Evolutionary conservation across 108 stramenopile genomes (phyloP).

Genomic region (Schizochytrium sp.): DNA sequence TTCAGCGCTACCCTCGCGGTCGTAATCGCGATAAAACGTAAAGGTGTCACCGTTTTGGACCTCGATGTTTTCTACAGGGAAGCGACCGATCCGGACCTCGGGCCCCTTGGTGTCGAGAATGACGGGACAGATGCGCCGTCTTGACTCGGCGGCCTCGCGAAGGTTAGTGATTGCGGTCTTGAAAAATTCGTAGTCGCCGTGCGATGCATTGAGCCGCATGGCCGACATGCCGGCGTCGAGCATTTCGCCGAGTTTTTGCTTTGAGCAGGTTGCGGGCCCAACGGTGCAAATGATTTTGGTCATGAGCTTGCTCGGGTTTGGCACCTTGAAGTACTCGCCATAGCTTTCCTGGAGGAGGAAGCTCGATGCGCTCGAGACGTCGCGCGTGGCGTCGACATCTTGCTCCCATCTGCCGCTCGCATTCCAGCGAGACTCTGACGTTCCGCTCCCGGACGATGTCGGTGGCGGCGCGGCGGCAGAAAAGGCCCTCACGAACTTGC

Average conservation of each 20-base stretch:
- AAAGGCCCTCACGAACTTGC: too few species aligned
- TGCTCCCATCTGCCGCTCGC: background rate
- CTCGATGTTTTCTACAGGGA: conserved; percentile 48
- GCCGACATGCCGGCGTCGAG: conserved; percentile 71
- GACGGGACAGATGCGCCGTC: conserved; percentile 58
- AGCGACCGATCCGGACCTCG: conserved; percentile 76
- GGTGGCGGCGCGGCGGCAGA: background rate
- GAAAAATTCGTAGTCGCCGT: conserved; percentile 36
- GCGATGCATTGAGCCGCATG: conserved; percentile 80
- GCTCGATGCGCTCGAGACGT: background rate
- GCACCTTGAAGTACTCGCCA: conserved; percentile 30
- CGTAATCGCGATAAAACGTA: conserved; percentile 63
- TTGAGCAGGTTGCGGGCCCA: conserved; percentile 72
- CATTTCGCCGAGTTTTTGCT: conserved; percentile 51
- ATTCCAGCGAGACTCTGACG: background rate
- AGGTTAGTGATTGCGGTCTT: conserved; percentile 58
- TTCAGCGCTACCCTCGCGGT: conserved; percentile 62
- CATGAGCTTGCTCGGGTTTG: conserved; percentile 25
- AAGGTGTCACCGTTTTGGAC: conserved; percentile 13
- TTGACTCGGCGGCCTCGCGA: conserved; percentile 6
- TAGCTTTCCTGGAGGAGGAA: conserved; percentile 28
- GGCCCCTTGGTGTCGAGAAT: conserved; percentile 86
- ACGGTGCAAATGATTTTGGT: conserved; percentile 84
- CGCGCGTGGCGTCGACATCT: background rate
- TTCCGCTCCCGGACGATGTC: background rate